Base-by-base conservation (phyloP, 768 basidiomycete genomes). In the Tulasnella sp. region DNA sequence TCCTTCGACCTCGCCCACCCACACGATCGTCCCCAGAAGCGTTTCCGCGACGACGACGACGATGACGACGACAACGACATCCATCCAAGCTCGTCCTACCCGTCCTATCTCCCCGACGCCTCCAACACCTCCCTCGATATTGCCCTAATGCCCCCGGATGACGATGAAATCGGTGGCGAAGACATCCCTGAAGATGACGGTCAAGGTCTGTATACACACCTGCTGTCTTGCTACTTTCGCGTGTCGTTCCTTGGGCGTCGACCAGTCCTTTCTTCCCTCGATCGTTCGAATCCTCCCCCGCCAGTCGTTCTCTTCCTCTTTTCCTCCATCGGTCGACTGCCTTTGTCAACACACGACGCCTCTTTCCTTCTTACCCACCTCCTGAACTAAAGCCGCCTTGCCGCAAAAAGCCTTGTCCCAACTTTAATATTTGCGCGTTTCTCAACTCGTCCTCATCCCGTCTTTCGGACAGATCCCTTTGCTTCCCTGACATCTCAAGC, bases 401-500 rank as follows among this genome's bases (percentile, higher is more conserved):
- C 32, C 15, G 5, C 15, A 37, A 25, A 40, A 14, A 23, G 32
- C 34, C 21, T n/a, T n/a, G n/a, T n/a, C n/a, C n/a, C n/a, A n/a
- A n/a, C n/a, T n/a, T n/a, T n/a, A n/a, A n/a, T n/a, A n/a, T n/a
- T n/a, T n/a, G n/a, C n/a, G n/a, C n/a, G 32, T 21, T 54, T 40
- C 52, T 54, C 37, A 54, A 54, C 41, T 43, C 41, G 27, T 25
- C 41, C 9, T 17, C 17, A 19, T 6, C 27, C 41, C n/a, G 17
- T 43, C n/a, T 6, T 43, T 17, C 41, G 41, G 41, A 9, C 27
- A 43, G 41, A 43, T 43, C 41, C 41, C 17, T 43, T 43, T 25
- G 27, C 41, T 6, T n/a, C 41, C 41, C 41, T 43, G 41, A 43
- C 17, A 43, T 43, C 41, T 25, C 41, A 90, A 69, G 81, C 84